These are phyloP conservation scores for Akanthomyces muscarius DNA, from an alignment of 2,329 filamentous ascomycete genomes.

Conservation along the genomic window DNA sequence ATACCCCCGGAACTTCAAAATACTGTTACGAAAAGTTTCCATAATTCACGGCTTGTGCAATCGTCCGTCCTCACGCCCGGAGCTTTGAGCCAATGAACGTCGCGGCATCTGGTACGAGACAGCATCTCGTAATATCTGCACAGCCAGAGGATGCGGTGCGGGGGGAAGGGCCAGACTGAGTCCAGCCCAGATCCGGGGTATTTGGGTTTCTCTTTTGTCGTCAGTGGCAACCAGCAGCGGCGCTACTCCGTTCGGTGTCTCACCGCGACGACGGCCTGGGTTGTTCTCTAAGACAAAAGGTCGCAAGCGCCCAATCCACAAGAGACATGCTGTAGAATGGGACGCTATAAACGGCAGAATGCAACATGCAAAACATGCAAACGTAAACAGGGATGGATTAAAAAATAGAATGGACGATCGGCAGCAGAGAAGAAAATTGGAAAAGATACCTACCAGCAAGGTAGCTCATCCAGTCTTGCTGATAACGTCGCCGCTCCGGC, in stretches of 20 bases:
- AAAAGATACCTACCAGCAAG: background rate
- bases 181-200: constrained; percentile 12
- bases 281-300: background rate
- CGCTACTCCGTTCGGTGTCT: background rate
- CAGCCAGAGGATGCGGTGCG: background rate
- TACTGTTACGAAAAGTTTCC: constrained; percentile 16
- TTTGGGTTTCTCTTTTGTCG: background rate
- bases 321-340: background rate
- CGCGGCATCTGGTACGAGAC: background rate
- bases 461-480: constrained; percentile 10
- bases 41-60: background rate
- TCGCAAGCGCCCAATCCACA: constrained; percentile 1
- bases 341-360: background rate
- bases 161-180: background rate
- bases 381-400: background rate
- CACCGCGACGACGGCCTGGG: background rate
- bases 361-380: constrained; percentile 7
- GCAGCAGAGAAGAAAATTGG: background rate
- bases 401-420: background rate
- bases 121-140: background rate
- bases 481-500: constrained; percentile 6
- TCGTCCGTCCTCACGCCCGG: background rate
- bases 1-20: background rate
- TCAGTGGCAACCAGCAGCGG: background rate
- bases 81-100: background rate